Evolutionary conservation across 2,329 filamentous ascomycete species (phyloP), one percentile per base, ranked within the genome.

Genomic region (Pyricularia grisea): DNA sequence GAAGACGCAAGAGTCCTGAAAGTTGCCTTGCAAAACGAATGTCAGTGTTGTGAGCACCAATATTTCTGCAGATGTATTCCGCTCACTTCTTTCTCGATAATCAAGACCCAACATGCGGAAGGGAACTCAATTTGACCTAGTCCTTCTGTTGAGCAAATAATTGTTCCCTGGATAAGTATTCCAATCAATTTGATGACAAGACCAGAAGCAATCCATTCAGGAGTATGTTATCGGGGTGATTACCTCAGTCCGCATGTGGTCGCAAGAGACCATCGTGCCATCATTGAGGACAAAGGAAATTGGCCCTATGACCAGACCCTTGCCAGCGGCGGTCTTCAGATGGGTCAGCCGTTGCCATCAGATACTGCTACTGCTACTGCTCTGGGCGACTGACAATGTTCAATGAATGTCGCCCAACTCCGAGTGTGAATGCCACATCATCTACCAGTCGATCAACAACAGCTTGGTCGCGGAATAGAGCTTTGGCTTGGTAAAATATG

Each of bases 1-100:
- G 84, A 84, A 6, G 83, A 82, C 0, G 86, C 82, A 23, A 94
- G 79, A 0, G 89, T 89, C 7, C 88, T 87, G 73, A 93, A 94
- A 0, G 89, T 90, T n/a, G 92, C 92, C 90, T 36, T 92, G 36
- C 0, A 23, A 6, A 23, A 6, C 28, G 4, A 3, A 25, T 2
- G 25, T 10, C 33, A 10, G 23, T 2, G 25, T 7, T 36, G 12
- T 25, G n/a, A 2, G 11, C 11, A n/a, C 11, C 25, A 27, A 27
- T 2, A 10, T 25, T 61, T 25, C 4, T 27, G 11, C 5, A 12
- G 12, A 27, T 36, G 58, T 27, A 27, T 61, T 25, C 9, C 7
- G 11, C 77, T 69, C 72, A 88, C 90, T 81, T 95, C 92, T 78
- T 95, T 94, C 75, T 95, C 92, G 67, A 94, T 84, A 0, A 94